Percentiles rank a stretch among this genome's conserved stretches.
These are phyloP conservation scores for Bauhinia variegata DNA, from an alignment of 306 rosid genomes.

Conservation along the genomic window DNA sequence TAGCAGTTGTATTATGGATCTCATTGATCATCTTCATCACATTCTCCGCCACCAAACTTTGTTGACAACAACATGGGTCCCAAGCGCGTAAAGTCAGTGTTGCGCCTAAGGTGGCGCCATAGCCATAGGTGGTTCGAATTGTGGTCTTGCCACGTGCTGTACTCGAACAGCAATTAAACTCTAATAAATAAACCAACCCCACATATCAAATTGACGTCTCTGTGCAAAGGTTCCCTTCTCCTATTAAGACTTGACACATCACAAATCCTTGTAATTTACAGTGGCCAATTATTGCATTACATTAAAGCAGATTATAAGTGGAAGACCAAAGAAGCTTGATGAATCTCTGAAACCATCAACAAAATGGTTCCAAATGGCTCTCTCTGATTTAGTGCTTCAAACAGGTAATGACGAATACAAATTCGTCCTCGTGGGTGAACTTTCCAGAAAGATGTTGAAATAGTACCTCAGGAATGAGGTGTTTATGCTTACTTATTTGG, in stretches of 20 bases:
- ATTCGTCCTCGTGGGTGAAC: not conserved
- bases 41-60: conserved; percentile 35
- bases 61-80: conserved; percentile 35
- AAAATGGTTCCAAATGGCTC: too few relatives aligned
- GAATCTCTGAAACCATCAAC: too few relatives aligned
- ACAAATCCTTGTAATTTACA: conserved; percentile 23
- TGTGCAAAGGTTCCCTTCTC: conserved; percentile 13
- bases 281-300: conserved; percentile 23
- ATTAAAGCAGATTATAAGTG: not conserved
- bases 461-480: conserved; percentile 53
- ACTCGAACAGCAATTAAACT: conserved; percentile 18
- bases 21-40: conserved; percentile 1
- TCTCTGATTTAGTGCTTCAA: not conserved
- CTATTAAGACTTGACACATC: conserved; percentile 23
- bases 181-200: conserved; percentile 54
- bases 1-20: conserved; percentile 45
- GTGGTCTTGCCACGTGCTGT: conserved; percentile 41
- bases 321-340: not conserved
- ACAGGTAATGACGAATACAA: conserved; percentile 2
- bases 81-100: conserved; percentile 31
- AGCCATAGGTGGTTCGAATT: conserved; percentile 21
- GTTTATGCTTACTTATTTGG: conserved; percentile 40
- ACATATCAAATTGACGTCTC: conserved; percentile 37
- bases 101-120: conserved; percentile 21
- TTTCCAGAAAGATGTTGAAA: conserved; percentile 33